These are phyloP conservation scores for Cystoisospora suis DNA, from an alignment of 169 alveolate genomes.

Conservation along the genomic window DNA sequence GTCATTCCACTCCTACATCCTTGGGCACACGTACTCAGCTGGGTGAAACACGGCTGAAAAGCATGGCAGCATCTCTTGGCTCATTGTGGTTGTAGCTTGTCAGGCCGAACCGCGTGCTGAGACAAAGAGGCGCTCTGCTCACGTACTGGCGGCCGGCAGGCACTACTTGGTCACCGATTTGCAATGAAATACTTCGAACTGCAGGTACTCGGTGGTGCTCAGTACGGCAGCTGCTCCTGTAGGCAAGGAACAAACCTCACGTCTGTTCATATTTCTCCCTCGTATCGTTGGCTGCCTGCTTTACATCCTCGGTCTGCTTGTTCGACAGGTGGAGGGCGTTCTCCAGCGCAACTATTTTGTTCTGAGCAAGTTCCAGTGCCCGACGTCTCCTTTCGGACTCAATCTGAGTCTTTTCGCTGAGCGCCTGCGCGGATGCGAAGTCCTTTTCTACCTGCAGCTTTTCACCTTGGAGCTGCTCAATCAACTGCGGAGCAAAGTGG, in stretches of 20 bases:
- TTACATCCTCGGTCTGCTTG: neutral
- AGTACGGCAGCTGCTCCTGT: neutral
- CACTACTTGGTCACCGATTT: no score
- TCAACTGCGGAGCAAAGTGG: no score
- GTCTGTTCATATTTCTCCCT: neutral
- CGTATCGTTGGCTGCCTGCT: constrained; percentile 10
- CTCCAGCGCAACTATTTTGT: neutral
- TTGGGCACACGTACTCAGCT: no score
- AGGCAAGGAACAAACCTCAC: neutral
- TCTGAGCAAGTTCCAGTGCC: neutral
- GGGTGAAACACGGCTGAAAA: no score
- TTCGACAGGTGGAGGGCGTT: constrained; percentile 12
- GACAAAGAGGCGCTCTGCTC: no score
- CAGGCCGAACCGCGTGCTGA: no score
- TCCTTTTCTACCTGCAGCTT: neutral
- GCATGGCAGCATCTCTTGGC: no score
- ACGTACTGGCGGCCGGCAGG: no score
- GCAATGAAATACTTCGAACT: no score
- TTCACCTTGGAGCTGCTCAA: neutral
- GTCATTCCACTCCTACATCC: no score
- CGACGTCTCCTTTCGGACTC: neutral
- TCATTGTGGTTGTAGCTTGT: no score
- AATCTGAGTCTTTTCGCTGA: neutral
- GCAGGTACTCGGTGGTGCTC: neutral
- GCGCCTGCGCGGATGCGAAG: neutral